Conservation (phyloP, 2,329 filamentous ascomycete species). For the Coniochaeta hoffmannii region DNA sequence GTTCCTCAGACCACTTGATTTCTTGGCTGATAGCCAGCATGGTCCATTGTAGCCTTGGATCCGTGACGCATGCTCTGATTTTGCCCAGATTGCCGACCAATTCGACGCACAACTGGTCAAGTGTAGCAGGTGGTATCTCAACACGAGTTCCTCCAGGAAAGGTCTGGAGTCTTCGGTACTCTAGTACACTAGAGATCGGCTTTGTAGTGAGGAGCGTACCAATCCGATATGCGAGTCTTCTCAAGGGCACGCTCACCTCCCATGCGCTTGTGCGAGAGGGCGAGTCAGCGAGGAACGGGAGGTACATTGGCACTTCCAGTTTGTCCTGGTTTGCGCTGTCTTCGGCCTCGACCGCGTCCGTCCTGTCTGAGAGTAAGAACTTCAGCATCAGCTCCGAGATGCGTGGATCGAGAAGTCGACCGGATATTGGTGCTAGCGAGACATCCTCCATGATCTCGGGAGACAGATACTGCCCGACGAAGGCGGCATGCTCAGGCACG, state of each 20-base stretch:
- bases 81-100: conserved; percentile 17
- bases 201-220: conserved; percentile 15
- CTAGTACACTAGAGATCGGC: conserved; percentile 19
- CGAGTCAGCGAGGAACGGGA: conserved; percentile 32
- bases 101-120: conserved; percentile 13
- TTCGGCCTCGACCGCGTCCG: conserved; percentile 4
- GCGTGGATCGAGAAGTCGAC: conserved; percentile 18
- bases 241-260: conserved; percentile 26
- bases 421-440: neutral
- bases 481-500: conserved; percentile 16
- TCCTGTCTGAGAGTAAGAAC: conserved; percentile 10
- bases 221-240: conserved; percentile 29
- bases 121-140: conserved; percentile 14
- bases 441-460: conserved; percentile 9
- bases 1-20: conserved; percentile 20
- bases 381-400: conserved; percentile 11
- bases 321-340: conserved; percentile 8
- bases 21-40: conserved; percentile 29
- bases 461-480: conserved; percentile 16
- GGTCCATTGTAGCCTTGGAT: conserved; percentile 21
- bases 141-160: conserved; percentile 22
- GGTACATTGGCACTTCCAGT: conserved; percentile 24
- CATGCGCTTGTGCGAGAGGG: conserved; percentile 29
- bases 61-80: conserved; percentile 10
- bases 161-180: conserved; percentile 30